Evolutionary conservation across 495 filamentous ascomycete species (phyloP), one percentile per base, ranked within the genome.

Genomic region (Daldinia childiae): DNA sequence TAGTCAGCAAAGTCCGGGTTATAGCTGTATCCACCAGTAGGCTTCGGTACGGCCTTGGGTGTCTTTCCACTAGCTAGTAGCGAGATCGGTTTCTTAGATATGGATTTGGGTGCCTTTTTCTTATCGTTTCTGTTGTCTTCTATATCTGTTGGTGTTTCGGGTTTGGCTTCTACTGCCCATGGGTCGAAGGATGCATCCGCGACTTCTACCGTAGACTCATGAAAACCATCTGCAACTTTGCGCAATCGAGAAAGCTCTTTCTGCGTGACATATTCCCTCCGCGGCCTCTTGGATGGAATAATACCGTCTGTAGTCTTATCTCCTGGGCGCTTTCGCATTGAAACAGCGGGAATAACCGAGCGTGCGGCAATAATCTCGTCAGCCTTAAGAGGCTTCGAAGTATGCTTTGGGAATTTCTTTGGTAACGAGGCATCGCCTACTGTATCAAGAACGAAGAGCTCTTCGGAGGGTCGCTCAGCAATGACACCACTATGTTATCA

Each of bases 301-400:
- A 96, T 82, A 19, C 93, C 93, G 68, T 87, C 81, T 21, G 83
- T 83, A 26, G 80, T 84, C 69, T 84, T 83, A 17, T 82, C 79
- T 43, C 85, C 87, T 14, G 86, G 72, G 30, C 95, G 89, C 80
- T 98, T 99, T 67, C 89, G 87, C 34, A 86, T 84, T 24, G 91
- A 86, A 1, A 98, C 87, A 4, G 90, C 89, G 0, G 93, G 90
- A 24, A 98, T 86, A 4, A 88, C 91, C 39, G 93, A 96, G 43
- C 95, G 88, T 68, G 89, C 85, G 4, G 93, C 90, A 58, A 99
- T 88, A 64, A 99, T 98, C 77, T 98, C 91, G 69, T 98, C 94
- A 58, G 89, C 86, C 80, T 92, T 97, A 60, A 98, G 86, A 12
- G 86, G 83, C 79, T 95, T 97, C 62, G 78, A 81, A 66, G 77